phyloP scores from a whole-genome alignment of 768 basidiomycete genomes.

The Coprinellus aureogranulatus region DNA sequence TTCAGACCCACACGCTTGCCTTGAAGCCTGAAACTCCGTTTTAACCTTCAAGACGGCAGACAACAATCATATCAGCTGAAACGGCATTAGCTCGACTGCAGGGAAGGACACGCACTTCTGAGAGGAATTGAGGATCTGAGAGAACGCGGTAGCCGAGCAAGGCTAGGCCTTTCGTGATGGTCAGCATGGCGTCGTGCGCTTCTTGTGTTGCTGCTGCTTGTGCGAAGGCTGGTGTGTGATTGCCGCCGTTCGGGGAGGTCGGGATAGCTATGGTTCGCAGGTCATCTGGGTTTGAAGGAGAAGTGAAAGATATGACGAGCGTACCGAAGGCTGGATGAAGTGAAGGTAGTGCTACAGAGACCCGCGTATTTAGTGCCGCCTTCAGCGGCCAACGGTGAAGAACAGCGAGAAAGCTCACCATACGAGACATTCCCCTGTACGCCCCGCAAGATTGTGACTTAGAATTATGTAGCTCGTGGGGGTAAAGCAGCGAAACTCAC shows the following conservation, averaged over 20 bases:
- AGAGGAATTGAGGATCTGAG: conserved; percentile 55
- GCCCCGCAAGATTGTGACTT: not conserved
- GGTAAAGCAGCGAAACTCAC: conserved; percentile 48
- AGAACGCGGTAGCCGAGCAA: conserved; percentile 59
- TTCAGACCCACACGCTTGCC: no score
- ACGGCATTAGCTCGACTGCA: no score
- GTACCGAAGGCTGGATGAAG: conserved; percentile 64
- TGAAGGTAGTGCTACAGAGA: conserved; percentile 50
- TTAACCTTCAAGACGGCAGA: no score
- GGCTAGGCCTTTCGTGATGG: conserved; percentile 59
- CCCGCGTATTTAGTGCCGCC: no score
- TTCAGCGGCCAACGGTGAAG: no score
- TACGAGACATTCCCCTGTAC: conserved; percentile 72
- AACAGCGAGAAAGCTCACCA: conserved; percentile 41
- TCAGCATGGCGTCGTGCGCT: conserved; percentile 62
- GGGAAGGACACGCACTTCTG: conserved; percentile 37
- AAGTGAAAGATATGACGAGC: conserved; percentile 23
- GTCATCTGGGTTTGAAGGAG: conserved; percentile 11
- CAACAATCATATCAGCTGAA: no score
- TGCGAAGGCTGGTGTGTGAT: conserved; percentile 71
- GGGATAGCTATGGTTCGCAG: conserved; percentile 72
- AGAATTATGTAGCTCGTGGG: no score
- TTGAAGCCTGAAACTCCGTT: no score
- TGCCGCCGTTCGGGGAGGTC: conserved; percentile 67
- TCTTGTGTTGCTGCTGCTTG: conserved; percentile 54